Percentiles rank a stretch among this genome's conserved stretches.
Conservation (phyloP, 208 protist genomes). For the Wallacemonas sp. region DNA sequence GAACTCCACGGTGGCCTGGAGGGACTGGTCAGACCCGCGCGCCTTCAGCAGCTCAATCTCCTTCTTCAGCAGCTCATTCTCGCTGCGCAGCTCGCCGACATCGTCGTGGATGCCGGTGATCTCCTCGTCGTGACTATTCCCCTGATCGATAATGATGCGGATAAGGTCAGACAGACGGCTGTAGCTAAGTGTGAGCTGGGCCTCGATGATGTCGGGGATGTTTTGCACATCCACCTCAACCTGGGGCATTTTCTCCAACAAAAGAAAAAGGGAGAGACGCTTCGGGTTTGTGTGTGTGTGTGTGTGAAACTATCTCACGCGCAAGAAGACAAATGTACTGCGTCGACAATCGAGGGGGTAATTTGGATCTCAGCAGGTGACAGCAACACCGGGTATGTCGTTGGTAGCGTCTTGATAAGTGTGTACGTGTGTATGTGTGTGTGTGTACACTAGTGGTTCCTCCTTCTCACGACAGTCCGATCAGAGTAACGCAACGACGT, state of each 20-base stretch:
- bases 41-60: constrained; percentile 49
- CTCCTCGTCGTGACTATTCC: constrained; percentile 82
- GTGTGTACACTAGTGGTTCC: no score
- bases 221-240: constrained; percentile 70
- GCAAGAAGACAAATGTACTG: no score
- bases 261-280: background rate
- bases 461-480: no score
- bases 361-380: no score
- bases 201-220: constrained; percentile 91
- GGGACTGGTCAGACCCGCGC: constrained; percentile 5
- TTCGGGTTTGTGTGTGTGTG: background rate
- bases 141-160: constrained; percentile 79
- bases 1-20: constrained; percentile 10
- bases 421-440: no score
- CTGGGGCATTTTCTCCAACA: constrained; percentile 50
- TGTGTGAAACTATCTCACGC: background rate
- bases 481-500: no score
- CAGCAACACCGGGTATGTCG: no score
- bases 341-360: no score
- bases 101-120: constrained; percentile 59
- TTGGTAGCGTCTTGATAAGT: no score
- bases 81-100: constrained; percentile 44
- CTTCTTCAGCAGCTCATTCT: constrained; percentile 53
- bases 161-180: constrained; percentile 80
- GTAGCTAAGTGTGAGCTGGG: constrained; percentile 90